Percentiles rank a stretch among this genome's conserved stretches.
Evolutionary conservation across 768 basidiomycete species (phyloP).

Genomic region (Calocera viscosa): DNA sequence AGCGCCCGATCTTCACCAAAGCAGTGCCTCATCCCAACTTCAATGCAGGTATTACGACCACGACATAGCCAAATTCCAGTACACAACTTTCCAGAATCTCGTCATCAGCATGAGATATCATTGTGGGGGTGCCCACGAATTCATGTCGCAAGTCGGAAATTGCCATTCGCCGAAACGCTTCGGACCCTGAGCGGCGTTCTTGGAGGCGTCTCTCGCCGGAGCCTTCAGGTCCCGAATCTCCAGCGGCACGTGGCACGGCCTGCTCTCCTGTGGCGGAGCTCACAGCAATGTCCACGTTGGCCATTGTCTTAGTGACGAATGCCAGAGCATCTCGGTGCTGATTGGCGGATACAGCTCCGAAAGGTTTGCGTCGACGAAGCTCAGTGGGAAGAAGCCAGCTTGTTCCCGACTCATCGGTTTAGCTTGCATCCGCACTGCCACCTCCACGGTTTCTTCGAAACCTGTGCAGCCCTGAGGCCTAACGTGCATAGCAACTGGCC

Average conservation of each 20-base stretch:
- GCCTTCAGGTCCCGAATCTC: background rate
- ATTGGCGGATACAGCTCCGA: background rate
- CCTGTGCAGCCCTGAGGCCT: background rate
- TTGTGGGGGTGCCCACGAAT: background rate
- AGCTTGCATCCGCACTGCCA: background rate
- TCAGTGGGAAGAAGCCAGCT: background rate
- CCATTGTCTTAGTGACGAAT: too few species aligned
- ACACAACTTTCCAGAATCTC: background rate
- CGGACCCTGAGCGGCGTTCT: conserved; percentile 5
- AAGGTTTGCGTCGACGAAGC: background rate
- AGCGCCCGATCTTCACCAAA: background rate
- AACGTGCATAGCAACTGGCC: background rate
- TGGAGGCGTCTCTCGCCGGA: background rate
- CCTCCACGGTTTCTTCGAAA: background rate
- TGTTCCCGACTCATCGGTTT: background rate
- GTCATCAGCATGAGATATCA: background rate
- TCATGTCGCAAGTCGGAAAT: background rate
- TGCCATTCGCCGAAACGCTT: conserved; percentile 6
- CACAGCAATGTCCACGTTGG: too few species aligned
- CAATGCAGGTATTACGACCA: background rate
- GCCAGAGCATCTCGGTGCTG: background rate
- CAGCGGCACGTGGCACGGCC: background rate
- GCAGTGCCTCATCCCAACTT: background rate
- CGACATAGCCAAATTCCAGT: background rate
- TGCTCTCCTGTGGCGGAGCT: background rate